Base-by-base conservation (phyloP, 106 monocot species). In the Allium sativum region DNA sequence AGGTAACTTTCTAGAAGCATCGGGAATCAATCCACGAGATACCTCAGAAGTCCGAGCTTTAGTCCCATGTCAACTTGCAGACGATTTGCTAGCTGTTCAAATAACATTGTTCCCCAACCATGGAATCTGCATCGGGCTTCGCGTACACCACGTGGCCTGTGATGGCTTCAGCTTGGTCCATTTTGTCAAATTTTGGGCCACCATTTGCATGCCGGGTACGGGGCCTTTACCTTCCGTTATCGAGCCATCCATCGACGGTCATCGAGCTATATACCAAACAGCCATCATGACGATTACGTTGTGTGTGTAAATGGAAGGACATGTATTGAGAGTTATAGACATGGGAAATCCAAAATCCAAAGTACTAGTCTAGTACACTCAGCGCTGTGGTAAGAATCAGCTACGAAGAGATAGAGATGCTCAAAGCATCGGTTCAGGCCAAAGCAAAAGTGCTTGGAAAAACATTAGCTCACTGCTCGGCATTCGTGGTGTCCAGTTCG, bases 141-240 rank as follows among this genome's bases (percentile, higher is more conserved):
- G 19, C 16, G 9, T 48, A 7, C 61, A 44, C 69, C 76, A 76
- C 18, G 56, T 54, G 3, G 64, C 41, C 13, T 69, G 63, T 42
- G 69, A 62, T 40, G 69, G 76, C 58, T 47, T 56, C n/a, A 70
- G 65, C 70, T 70, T 62, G 44, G 64, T 44, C 40, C 58, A 60
- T 9, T 76, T 76, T 40, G 5, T 76, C 55, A 70, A 65, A 20
- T 65, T 45, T 9, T 76, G 51, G 51, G 51, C 51, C 51, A 4
- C 16, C 51, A 13, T 12, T 52, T 13, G 16, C 16, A 0, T 16
- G 12, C 12, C 3, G 51, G 51, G 1, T 52, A 12, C 16, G 3
- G 51, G 0, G 12, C 16, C 51, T 52, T 12, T 13, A 4, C 51
- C 14, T 52, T 2, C 14, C 12, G 3, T 8, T 13, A 12, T 16